Evolutionary conservation across 495 filamentous ascomycete genomes (phyloP).

Genomic region (Aspergillus nanangensis): DNA sequence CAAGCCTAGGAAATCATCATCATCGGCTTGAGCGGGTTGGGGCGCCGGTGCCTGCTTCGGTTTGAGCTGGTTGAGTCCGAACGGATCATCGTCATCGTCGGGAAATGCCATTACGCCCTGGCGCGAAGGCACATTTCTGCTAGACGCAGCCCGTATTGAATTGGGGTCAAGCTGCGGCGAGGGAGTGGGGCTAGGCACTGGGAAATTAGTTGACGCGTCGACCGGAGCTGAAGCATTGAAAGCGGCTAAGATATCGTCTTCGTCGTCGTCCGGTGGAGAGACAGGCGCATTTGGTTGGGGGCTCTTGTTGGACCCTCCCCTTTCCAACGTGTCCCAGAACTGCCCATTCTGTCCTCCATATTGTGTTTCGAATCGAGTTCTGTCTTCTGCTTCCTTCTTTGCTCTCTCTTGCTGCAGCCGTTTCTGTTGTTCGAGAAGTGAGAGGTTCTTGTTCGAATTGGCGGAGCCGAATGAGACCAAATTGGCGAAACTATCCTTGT

Average conservation of each 20-base stretch:
- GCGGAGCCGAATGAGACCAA: constrained; percentile 71
- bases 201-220: constrained; percentile 58
- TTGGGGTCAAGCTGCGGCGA: constrained; percentile 23
- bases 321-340: constrained; percentile 64
- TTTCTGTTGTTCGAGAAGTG: constrained; percentile 81
- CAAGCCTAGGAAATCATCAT: constrained; percentile 88
- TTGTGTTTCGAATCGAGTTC: constrained; percentile 62
- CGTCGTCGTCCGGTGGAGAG: constrained; percentile 31
- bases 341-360: constrained; percentile 61
- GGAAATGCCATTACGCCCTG: constrained; percentile 18
- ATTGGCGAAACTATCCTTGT: constrained; percentile 83
- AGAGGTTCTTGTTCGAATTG: constrained; percentile 63
- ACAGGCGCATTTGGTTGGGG: constrained; percentile 30
- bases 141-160: constrained; percentile 12
- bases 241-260: constrained; percentile 60
- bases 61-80: constrained; percentile 71
- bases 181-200: constrained; percentile 35
- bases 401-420: constrained; percentile 71
- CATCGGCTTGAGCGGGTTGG: constrained; percentile 48
- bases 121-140: constrained; percentile 18
- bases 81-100: constrained; percentile 75
- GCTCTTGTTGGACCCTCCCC: constrained; percentile 41
- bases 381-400: constrained; percentile 68
- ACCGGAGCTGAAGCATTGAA: constrained; percentile 59
- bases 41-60: constrained; percentile 32